Conservation (phyloP, 2,329 filamentous ascomycete genomes). For the Macrophomina tecta region DNA sequence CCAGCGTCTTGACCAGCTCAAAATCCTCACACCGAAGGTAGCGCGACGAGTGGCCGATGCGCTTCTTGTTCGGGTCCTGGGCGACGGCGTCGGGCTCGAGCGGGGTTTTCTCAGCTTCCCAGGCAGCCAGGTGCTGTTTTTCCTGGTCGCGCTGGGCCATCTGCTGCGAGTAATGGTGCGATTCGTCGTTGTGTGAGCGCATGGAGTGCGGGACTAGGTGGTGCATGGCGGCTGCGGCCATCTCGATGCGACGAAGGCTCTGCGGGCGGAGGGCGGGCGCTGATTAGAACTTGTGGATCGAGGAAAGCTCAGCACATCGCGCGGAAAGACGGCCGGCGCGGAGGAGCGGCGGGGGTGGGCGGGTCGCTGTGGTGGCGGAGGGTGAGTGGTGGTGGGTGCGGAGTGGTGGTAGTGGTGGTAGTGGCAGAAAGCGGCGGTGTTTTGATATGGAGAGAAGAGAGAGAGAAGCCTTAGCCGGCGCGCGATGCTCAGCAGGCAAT, state of each 20-base stretch:
- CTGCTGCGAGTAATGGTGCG: conserved; percentile 38
- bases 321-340: conserved; percentile 16
- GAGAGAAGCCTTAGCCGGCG: too few relatives aligned
- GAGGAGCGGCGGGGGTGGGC: conserved; percentile 29
- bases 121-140: conserved; percentile 53
- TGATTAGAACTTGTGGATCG: conserved; percentile 3
- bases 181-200: conserved; percentile 33
- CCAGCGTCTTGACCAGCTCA: conserved; percentile 74
- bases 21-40: conserved; percentile 66
- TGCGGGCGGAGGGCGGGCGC: conserved; percentile 16
- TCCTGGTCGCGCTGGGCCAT: conserved; percentile 53
- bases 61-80: conserved; percentile 51
- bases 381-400: neutral
- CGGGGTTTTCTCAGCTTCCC: conserved; percentile 53
- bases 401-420: conserved; percentile 1
- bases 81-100: conserved; percentile 51
- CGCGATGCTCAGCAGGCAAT: too few relatives aligned
- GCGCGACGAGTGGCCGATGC: conserved; percentile 54
- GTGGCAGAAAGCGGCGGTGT: conserved; percentile 14
- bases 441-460: too few relatives aligned
- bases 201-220: conserved; percentile 41
- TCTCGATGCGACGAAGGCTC: conserved; percentile 30
- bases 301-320: conserved; percentile 23
- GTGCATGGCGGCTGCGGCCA: conserved; percentile 42
- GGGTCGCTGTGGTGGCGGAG: neutral